These are phyloP conservation scores for Arabidopsis lyrata DNA, from an alignment of 441 rosid species.

Conservation along the genomic window DNA sequence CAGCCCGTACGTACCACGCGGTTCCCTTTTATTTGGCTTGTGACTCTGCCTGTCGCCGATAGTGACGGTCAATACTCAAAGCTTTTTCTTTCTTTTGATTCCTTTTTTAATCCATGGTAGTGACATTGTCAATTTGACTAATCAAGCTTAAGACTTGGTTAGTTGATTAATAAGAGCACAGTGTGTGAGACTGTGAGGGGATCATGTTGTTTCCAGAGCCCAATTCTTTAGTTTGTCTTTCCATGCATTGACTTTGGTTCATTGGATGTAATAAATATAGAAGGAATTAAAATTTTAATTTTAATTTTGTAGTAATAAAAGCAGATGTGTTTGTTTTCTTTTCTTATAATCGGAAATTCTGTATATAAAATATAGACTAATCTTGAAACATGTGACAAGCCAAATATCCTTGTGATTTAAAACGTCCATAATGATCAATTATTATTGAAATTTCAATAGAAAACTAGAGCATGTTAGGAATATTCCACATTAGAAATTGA, in stretches of 20 bases:
- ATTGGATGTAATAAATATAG: not conserved
- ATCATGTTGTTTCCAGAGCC: slow-evolving; percentile 18
- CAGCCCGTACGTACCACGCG: slow-evolving; percentile 47
- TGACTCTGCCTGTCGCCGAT: slow-evolving; percentile 38
- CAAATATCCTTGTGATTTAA: too few relatives aligned
- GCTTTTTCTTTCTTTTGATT: not conserved
- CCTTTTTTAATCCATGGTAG: slow-evolving; percentile 12
- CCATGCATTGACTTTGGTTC: slow-evolving; percentile 32
- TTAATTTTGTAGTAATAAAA: too few relatives aligned
- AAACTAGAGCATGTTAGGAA: too few relatives aligned
- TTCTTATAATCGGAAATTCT: too few relatives aligned
- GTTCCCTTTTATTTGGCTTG: slow-evolving; percentile 38
- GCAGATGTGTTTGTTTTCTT: too few relatives aligned
- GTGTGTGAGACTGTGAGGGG: not conserved
- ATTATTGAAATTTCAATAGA: too few relatives aligned
- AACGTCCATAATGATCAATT: too few relatives aligned
- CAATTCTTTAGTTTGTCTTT: not conserved
- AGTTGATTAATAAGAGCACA: not conserved
- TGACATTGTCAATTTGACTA: slow-evolving; percentile 16
- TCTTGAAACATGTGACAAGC: too few relatives aligned
- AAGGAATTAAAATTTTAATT: too few relatives aligned
- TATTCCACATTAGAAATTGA: too few relatives aligned
- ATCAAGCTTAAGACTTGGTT: slow-evolving; percentile 15
- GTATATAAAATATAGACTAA: too few relatives aligned
- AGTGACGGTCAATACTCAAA: slow-evolving; percentile 27